These are phyloP conservation scores for Medicago ruthenica DNA, from an alignment of 306 rosid genomes.

Conservation along the genomic window DNA sequence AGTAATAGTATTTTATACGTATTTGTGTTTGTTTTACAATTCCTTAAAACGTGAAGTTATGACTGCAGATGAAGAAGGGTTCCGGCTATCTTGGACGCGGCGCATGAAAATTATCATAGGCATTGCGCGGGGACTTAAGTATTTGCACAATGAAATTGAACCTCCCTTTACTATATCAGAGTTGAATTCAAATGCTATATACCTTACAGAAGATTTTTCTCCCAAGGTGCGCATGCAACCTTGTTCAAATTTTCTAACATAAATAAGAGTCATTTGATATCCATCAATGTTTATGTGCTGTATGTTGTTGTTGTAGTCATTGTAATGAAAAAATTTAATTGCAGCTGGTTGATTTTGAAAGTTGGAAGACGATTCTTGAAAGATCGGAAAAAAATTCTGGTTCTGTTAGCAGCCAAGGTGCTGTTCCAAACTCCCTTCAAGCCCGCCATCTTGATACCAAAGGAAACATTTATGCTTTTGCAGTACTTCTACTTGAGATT, in stretches of 20 bases:
- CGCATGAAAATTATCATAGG: slow-evolving; percentile 89
- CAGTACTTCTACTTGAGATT: slow-evolving; percentile 81
- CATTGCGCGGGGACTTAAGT: slow-evolving; percentile 87
- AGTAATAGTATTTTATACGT: background rate
- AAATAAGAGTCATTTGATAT: slow-evolving; percentile 9
- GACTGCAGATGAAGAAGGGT: slow-evolving; percentile 78
- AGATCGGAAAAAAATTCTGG: slow-evolving; percentile 84
- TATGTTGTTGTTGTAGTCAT: slow-evolving; percentile 35
- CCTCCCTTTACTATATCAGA: slow-evolving; percentile 93
- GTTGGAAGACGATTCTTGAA: slow-evolving; percentile 91
- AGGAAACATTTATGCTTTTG: slow-evolving; percentile 87
- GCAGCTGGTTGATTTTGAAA: slow-evolving; percentile 95
- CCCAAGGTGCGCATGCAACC: slow-evolving; percentile 69
- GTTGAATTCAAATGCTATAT: slow-evolving; percentile 84
- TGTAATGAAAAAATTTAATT: slow-evolving; percentile 28
- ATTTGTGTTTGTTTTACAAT: background rate
- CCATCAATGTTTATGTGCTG: background rate
- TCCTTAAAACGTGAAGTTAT: slow-evolving; percentile 41
- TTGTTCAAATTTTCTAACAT: slow-evolving; percentile 8
- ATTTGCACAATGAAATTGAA: slow-evolving; percentile 85
- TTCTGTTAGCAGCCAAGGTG: slow-evolving; percentile 70
- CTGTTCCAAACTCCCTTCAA: slow-evolving; percentile 73
- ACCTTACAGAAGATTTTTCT: slow-evolving; percentile 94
- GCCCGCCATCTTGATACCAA: slow-evolving; percentile 77
- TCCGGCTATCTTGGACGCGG: slow-evolving; percentile 89